These are phyloP conservation scores for Isoetes taiwanensis DNA, from an alignment of 75 land plant species.

Conservation along the genomic window DNA sequence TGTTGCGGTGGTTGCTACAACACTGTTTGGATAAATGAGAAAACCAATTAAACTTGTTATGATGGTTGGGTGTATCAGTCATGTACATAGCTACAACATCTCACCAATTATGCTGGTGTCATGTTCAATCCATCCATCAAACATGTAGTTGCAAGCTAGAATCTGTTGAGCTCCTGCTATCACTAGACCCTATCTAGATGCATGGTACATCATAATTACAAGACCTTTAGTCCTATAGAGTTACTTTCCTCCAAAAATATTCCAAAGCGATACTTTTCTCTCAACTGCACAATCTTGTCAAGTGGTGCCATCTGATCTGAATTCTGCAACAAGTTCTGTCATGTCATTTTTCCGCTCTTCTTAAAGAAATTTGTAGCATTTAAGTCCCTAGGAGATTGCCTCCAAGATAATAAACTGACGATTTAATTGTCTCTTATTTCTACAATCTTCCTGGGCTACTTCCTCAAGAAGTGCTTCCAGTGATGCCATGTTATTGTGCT, in stretches of 20 bases:
- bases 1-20: no score
- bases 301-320: slow-evolving; percentile 88
- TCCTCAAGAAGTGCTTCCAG: slow-evolving; percentile 50
- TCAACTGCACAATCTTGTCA: slow-evolving; percentile 64
- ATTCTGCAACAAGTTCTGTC: slow-evolving; percentile 77
- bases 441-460: slow-evolving; percentile 36
- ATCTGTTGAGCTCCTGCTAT: no score
- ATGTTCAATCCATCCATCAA: no score
- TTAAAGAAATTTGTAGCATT: not conserved
- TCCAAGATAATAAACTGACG: slow-evolving; percentile 90
- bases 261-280: slow-evolving; percentile 78
- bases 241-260: slow-evolving; percentile 85
- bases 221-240: no score
- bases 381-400: slow-evolving; percentile 97
- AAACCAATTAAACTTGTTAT: no score
- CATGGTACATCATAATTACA: no score
- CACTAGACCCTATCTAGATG: no score
- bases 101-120: no score
- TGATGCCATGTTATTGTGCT: slow-evolving; percentile 87
- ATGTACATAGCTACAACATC: no score
- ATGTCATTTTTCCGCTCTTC: not conserved
- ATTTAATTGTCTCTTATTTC: slow-evolving; percentile 47
- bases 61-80: no score
- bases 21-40: no score
- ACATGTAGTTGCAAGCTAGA: no score